Evolutionary conservation across 192 early-diverging fungal species (phyloP), one percentile per base, ranked within the genome.

Genomic region (Coemansia brasiliensis): DNA sequence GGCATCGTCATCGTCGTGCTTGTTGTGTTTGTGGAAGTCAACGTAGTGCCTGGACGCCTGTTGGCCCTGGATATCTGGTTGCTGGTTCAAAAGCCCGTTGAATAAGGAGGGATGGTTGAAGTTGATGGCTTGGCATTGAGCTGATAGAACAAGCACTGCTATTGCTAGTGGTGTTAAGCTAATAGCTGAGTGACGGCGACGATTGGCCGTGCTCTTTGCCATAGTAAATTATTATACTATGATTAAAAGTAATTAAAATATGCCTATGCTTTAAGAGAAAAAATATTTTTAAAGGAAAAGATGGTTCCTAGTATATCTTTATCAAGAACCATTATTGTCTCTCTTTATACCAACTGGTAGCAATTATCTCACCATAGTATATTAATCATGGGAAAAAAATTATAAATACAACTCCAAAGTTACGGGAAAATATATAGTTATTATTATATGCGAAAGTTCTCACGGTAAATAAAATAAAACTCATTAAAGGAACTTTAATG

Each of bases 401-500:
- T n/a, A n/a, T n/a, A n/a, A 29, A 29, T 29, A 6, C 27, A 4
- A 29, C 6, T 29, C 27, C 27, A 29, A 29, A 29, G 27, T 29
- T 29, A 29, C 27, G n/a, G n/a, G n/a, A n/a, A n/a, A 42, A 42
- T 42, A 42, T 16, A 42, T 42, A 12, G 16, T 16, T 45, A 45
- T 27, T 24, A 7, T 20, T 12, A 11, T 29, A 29, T 48, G 20
- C 6, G 17, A 17, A 48, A 20, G 9, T 48, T 48, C 45, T 13
- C 20, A 48, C 20, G 20, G 21, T 8, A 48, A 4, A 48, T 24
- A 8, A 21, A 15, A 45, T 39, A 13, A 39, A 39, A 39, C 13
- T 39, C 13, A 41, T 35, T 32, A 32, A 22, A 12, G 39, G 55
- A 73, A 63, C 1, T 24, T 20, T n/a, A 67, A 44, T 1, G 21